These are phyloP conservation scores for Cichorium intybus DNA, from an alignment of 140 eudicot genomes.

Conservation along the genomic window DNA sequence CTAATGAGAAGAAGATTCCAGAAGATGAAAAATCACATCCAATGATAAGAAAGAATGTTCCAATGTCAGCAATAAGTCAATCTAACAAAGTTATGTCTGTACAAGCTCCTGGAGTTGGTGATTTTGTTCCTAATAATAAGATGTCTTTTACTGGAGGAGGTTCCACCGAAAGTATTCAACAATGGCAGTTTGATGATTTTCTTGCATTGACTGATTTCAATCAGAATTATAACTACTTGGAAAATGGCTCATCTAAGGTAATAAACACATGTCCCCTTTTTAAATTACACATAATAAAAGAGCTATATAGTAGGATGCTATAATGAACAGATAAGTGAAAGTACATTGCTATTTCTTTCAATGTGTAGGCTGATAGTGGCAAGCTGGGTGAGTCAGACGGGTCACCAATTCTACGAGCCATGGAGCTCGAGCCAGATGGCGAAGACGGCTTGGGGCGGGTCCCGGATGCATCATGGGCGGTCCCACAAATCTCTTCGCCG, in stretches of 20 bases:
- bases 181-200: slow-evolving; percentile 84
- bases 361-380: slow-evolving; percentile 70
- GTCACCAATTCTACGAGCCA: slow-evolving; percentile 48
- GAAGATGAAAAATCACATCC: slow-evolving; percentile 40
- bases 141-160: slow-evolving; percentile 52
- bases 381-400: slow-evolving; percentile 76
- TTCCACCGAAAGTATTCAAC: slow-evolving; percentile 54
- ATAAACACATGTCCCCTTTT: too few species aligned
- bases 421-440: slow-evolving; percentile 53
- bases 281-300: too few species aligned
- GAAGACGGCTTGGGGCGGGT: slow-evolving; percentile 64
- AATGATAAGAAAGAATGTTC: slow-evolving; percentile 26
- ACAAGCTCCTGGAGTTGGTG: slow-evolving; percentile 33
- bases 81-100: slow-evolving; percentile 36
- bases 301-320: too few species aligned
- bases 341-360: too few species aligned
- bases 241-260: slow-evolving; percentile 77
- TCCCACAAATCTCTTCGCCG: slow-evolving; percentile 75
- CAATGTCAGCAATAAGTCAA: slow-evolving; percentile 33
- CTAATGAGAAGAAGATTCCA: slow-evolving; percentile 45
- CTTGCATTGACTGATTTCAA: slow-evolving; percentile 56
- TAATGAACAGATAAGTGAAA: too few species aligned
- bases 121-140: slow-evolving; percentile 44
- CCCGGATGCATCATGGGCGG: slow-evolving; percentile 78
- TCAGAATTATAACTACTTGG: slow-evolving; percentile 54